Evolutionary conservation across 139 green algal species (phyloP).

Genomic region (Chlamydomonas sp.): DNA sequence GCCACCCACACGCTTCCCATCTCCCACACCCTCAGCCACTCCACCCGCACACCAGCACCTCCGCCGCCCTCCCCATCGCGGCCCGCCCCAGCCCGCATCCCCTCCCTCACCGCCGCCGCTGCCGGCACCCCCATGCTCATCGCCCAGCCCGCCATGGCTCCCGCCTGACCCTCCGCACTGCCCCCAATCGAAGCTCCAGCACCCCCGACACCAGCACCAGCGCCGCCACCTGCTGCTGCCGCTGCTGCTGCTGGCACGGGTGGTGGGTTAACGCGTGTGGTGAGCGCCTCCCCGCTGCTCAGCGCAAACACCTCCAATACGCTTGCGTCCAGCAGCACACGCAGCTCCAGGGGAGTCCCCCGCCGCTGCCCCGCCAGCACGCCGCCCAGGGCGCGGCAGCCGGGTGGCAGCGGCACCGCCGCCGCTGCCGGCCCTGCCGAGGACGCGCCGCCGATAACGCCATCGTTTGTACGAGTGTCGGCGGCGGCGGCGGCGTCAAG

Average conservation of each 20-base stretch:
- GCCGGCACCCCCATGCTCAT: neutral
- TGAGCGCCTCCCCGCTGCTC: constrained; percentile 19
- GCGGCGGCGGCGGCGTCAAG: too few relatives aligned
- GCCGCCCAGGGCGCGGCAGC: constrained; percentile 1
- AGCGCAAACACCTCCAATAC: constrained; percentile 16
- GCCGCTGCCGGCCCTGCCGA: too few relatives aligned
- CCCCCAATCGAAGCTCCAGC: neutral
- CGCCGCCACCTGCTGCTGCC: neutral
- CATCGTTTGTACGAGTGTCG: too few relatives aligned
- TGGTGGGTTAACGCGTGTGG: constrained; percentile 8
- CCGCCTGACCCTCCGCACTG: neutral
- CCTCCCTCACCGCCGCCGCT: neutral
- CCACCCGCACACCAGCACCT: neutral
- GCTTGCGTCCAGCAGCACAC: constrained; percentile 11
- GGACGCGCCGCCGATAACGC: too few relatives aligned
- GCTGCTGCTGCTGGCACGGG: neutral
- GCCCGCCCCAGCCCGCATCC: too few relatives aligned
- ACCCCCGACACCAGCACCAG: neutral
- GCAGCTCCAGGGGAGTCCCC: neutral
- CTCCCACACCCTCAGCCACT: constrained; percentile 3
- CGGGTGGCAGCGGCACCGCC: neutral
- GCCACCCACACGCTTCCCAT: neutral
- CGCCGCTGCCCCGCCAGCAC: neutral
- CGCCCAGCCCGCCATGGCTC: neutral
- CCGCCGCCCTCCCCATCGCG: too few relatives aligned